Base-by-base conservation (phyloP, 2,329 filamentous ascomycete species). In the Ophiocordyceps australis region DNA sequence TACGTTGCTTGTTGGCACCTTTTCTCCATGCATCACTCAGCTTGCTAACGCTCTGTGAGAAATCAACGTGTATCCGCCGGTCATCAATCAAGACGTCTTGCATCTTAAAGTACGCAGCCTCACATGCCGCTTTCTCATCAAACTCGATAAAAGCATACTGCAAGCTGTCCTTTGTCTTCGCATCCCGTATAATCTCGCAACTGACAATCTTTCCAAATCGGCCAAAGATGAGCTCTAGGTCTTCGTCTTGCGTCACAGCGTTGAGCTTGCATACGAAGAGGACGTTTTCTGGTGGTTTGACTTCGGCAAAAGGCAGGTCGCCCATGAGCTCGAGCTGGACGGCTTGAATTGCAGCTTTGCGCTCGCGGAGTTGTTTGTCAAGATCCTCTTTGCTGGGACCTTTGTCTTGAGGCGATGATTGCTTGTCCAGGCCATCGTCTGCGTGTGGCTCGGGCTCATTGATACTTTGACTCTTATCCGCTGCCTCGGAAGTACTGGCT, bases 71-170 rank as follows among this genome's bases (percentile, higher is more conserved):
- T 35, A 98, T 98, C 22, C 89, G 75, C 36, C 93, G 80, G 40
- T 98, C 89, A 42, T 98, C 89, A 36, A 98, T 95, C 28, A 98
- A 57, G 2, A 95, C 86, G 3, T 77, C 82, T 48, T 98, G 83
- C 89, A 98, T 98, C 55, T 98, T 98, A 57, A 91, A 89, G 44
- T 94, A 98, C 3, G 89, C 89, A 27, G 80, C 72, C 52, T 98
- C 89, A 47, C 89, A 95, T 27, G 86, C 79, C 37, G 76, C 70
- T 52, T 94, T 89, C 28, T 91, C 78, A 30, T 86, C 80, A 41
- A 86, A 98, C 47, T 98, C 89, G 42, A 98, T 91, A 39, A 98
- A 98, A 2, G 89, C 83, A 45, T 98, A 98, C 47, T 98, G 89
- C 25, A 98, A 55, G 42, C 82, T 93, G 52, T 98, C 89, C 4